These are phyloP conservation scores for Aspergillus unguis DNA, from an alignment of 2,329 filamentous ascomycete species.

Conservation along the genomic window DNA sequence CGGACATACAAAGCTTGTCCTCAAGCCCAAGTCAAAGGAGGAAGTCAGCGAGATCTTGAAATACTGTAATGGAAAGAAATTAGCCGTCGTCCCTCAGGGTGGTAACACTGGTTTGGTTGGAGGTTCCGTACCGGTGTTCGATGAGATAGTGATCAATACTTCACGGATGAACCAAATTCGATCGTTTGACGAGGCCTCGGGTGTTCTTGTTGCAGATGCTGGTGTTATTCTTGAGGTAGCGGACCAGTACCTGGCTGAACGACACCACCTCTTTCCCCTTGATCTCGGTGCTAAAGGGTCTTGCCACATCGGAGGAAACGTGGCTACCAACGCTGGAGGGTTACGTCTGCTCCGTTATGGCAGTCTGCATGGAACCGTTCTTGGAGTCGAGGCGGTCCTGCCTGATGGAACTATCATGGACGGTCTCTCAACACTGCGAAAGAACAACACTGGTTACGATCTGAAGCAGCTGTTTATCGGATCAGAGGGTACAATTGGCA, in stretches of 20 bases:
- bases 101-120: slow-evolving; percentile 96
- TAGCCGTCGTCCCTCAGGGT: slow-evolving; percentile 94
- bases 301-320: slow-evolving; percentile 93
- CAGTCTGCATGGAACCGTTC: slow-evolving; percentile 85
- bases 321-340: slow-evolving; percentile 92
- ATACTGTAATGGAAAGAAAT: slow-evolving; percentile 90
- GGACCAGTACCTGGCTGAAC: slow-evolving; percentile 79
- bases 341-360: slow-evolving; percentile 87
- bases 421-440: slow-evolving; percentile 81
- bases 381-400: slow-evolving; percentile 89
- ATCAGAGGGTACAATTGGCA: slow-evolving; percentile 88
- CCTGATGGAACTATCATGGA: slow-evolving; percentile 90
- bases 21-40: slow-evolving; percentile 79
- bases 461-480: slow-evolving; percentile 96
- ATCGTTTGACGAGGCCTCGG: slow-evolving; percentile 89
- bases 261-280: slow-evolving; percentile 85
- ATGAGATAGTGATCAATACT: slow-evolving; percentile 94
- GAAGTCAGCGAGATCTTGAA: slow-evolving; percentile 87
- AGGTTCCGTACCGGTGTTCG: slow-evolving; percentile 93
- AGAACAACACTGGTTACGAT: slow-evolving; percentile 99
- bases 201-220: slow-evolving; percentile 83
- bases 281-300: slow-evolving; percentile 98
- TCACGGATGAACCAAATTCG: slow-evolving; percentile 86
- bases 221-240: slow-evolving; percentile 87
- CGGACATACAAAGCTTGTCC: slow-evolving; percentile 79